Conservation (phyloP, 2,329 filamentous ascomycete genomes). For the Diaporthe eres region DNA sequence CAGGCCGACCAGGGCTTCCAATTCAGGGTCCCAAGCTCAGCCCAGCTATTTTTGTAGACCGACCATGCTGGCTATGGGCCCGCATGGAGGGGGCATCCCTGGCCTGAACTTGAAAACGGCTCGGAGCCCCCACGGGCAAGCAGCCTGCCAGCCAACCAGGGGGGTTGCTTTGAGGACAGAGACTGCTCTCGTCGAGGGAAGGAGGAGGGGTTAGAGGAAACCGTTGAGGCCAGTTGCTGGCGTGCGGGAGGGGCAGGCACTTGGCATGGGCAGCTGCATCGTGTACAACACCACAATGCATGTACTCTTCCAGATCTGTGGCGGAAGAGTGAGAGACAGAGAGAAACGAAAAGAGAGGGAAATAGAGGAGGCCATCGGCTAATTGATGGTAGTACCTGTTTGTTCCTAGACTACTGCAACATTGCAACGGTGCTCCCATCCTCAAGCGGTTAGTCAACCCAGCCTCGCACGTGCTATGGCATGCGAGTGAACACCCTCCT, state of each 20-base stretch:
- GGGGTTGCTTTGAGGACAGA: background rate
- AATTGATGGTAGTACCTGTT: background rate
- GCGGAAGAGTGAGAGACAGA: background rate
- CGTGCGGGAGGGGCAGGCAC: background rate
- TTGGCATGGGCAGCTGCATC: background rate
- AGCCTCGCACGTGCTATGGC: background rate
- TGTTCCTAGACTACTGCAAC: constrained; percentile 8
- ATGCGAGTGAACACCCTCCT: constrained; percentile 13
- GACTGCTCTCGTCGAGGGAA: background rate
- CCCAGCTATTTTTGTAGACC: constrained; percentile 26
- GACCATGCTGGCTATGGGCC: constrained; percentile 10
- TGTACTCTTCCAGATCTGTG: too few species aligned
- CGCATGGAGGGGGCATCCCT: constrained; percentile 4
- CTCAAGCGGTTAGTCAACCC: constrained; percentile 1
- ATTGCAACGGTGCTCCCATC: constrained; percentile 13
- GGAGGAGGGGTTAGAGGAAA: background rate
- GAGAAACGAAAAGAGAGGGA: background rate
- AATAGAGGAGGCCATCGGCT: background rate
- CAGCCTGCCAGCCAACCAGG: background rate
- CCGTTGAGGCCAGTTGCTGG: constrained; percentile 10
- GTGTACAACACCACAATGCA: background rate
- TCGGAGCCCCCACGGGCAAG: constrained; percentile 6
- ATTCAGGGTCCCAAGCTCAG: constrained; percentile 32
- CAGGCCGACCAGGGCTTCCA: background rate
- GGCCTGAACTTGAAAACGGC: background rate